These are phyloP conservation scores for Paecilomyces sp. DNA, from an alignment of 2,329 filamentous ascomycete species.

Conservation along the genomic window DNA sequence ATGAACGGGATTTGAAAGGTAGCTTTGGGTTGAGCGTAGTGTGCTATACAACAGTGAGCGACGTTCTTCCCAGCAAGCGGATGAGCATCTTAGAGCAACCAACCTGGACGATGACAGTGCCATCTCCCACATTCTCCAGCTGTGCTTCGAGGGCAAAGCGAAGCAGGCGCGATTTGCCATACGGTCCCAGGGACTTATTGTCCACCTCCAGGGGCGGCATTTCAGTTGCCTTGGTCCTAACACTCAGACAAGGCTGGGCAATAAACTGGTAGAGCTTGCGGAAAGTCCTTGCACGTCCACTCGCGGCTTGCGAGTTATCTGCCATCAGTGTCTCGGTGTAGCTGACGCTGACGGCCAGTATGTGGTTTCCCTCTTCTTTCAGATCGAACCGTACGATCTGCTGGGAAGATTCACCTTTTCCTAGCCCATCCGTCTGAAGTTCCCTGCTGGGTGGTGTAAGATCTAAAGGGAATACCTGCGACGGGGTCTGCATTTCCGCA, in stretches of 20 bases:
- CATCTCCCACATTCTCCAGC: conserved; percentile 88
- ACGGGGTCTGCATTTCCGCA: conserved; percentile 93
- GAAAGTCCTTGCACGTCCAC: conserved; percentile 70
- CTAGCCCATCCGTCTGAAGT: conserved; percentile 26
- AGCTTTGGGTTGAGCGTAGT: conserved; percentile 44
- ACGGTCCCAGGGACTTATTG: conserved; percentile 38
- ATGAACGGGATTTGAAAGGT: conserved; percentile 46
- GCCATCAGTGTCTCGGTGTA: conserved; percentile 74
- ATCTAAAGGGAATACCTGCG: conserved; percentile 60
- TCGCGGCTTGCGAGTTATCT: conserved; percentile 39
- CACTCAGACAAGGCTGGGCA: conserved; percentile 80
- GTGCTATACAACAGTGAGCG: conserved; percentile 23
- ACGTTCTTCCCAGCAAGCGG: background rate
- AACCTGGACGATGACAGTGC: conserved; percentile 69
- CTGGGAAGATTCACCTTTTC: conserved; percentile 62
- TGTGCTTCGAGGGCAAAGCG: conserved; percentile 84
- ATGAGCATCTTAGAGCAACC: conserved; percentile 9
- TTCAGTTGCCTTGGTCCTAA: conserved; percentile 78
- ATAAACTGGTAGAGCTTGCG: conserved; percentile 95
- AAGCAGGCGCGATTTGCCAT: conserved; percentile 33
- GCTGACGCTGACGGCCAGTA: conserved; percentile 85
- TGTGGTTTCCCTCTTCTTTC: conserved; percentile 89
- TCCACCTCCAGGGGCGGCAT: conserved; percentile 42
- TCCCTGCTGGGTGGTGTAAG: conserved; percentile 44
- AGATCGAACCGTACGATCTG: conserved; percentile 78